Evolutionary conservation across 1,139 yeast genomes (phyloP), one percentile per base, ranked within the genome.

Genomic region (Sugiyamaella castrensis): DNA sequence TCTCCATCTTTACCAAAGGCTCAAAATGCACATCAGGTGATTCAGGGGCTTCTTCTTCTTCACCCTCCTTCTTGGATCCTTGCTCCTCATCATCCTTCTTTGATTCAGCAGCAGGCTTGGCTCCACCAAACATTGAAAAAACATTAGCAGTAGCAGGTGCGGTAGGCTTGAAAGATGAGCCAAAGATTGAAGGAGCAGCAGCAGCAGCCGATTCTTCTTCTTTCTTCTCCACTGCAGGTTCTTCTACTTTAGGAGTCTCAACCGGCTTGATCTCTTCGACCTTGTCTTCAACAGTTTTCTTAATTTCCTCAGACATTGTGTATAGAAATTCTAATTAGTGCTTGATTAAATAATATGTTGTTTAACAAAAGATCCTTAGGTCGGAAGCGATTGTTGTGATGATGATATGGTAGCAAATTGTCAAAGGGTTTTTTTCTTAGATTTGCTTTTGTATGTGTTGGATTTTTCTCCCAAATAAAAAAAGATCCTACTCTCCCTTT

Each of bases 11-110:
- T 55, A 92, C 97, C 60, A 92, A 76, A 48, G 98, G 98, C 73
- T 92, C 97, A 64, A 92, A 94, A 70, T 92, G 96, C 53, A 92
- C 94, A 63, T 92, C 98, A 54, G 88, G 91, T 57, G 88, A 87
- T 69, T 87, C 97, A 65, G 86, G 92, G 24, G 79, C 94, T 50
- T 83, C 96, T 13, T 75, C 84, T 40, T 70, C 71, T 36, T 69
- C 66, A 34, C 71, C 72, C 26, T 66, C 50, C 68, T 63, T 65
- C 38, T 62, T 62, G 43, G 69, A 68, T 26, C 66, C 60, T 47
- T 71, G 64, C 51, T 65, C 66, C 48, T 64, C 67, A 51, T 65
- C 68, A 55, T 71, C 75, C 69, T 78, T 78, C 29, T 37, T 43
- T 2, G 43, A 29, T 12, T 40, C 41, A 30, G 27, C 28, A 33